These are phyloP conservation scores for Neospora caninum DNA, from an alignment of 169 alveolate genomes.

Conservation along the genomic window DNA sequence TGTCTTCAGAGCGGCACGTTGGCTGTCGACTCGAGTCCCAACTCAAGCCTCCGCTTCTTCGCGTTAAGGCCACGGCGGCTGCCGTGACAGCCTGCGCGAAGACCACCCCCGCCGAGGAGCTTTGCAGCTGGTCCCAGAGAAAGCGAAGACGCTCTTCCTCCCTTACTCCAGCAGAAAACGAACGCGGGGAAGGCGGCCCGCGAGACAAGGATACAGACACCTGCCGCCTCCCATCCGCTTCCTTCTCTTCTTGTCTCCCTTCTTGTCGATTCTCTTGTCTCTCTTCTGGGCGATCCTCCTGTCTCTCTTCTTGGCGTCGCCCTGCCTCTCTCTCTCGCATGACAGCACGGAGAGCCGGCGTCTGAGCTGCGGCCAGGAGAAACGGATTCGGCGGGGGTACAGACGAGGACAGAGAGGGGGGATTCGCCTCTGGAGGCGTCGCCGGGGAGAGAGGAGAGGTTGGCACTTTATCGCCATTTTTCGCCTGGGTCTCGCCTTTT, in stretches of 20 bases:
- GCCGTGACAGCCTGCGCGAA: not conserved
- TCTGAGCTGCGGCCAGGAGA: not conserved
- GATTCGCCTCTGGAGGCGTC: not conserved
- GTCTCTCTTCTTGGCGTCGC: no score
- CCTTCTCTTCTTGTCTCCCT: no score
- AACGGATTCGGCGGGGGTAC: not conserved
- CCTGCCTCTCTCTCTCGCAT: no score
- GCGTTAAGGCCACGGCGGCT: not conserved
- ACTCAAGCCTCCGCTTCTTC: not conserved
- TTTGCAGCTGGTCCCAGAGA: not conserved
- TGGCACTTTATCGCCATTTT: no score
- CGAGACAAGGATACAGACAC: no score
- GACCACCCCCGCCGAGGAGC: not conserved
- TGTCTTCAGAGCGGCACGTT: not conserved
- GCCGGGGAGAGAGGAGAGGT: not conserved
- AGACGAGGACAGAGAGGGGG: not conserved
- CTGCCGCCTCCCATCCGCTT: no score
- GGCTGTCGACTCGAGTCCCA: not conserved
- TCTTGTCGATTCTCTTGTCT: no score
- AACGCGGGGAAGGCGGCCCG: no score
- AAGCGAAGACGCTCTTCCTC: not conserved
- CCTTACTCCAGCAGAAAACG: no score
- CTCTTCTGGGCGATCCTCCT: no score
- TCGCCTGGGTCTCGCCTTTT: no score
- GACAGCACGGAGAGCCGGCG: no score